Evolutionary conservation across 371 early-diverging fungal genomes (phyloP).

Genomic region (Mortierella polycephala): DNA sequence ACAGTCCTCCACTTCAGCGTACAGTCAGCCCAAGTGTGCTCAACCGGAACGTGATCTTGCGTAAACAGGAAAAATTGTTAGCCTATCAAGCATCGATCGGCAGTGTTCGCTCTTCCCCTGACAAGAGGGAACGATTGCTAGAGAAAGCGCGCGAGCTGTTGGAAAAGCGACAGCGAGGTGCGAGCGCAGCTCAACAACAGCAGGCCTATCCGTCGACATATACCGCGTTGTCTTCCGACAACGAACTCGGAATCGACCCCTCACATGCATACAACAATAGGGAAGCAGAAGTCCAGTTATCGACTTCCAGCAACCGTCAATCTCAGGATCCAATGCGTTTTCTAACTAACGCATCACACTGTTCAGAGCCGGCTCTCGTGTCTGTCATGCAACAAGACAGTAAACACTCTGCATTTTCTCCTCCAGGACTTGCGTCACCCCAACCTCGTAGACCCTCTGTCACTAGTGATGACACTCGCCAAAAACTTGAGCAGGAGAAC

Average conservation of each 20-base stretch:
- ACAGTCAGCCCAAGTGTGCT: slow-evolving; percentile 28
- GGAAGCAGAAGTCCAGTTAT: no score
- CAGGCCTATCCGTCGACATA: neutral
- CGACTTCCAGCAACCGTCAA: no score
- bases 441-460: neutral
- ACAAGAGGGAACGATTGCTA: slow-evolving; percentile 24
- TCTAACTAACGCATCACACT: no score
- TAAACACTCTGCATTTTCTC: neutral
- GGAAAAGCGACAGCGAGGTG: slow-evolving; percentile 36
- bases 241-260: no score
- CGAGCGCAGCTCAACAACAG: slow-evolving; percentile 6
- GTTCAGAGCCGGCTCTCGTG: no score
- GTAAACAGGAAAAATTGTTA: slow-evolving; percentile 20
- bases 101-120: slow-evolving; percentile 1
- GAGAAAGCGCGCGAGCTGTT: slow-evolving; percentile 38
- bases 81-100: slow-evolving; percentile 2
- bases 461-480: neutral
- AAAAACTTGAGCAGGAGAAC: slow-evolving; percentile 11
- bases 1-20: neutral
- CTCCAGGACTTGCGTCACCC: neutral
- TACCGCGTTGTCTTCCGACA: no score
- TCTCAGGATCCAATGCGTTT: no score
- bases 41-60: slow-evolving; percentile 11
- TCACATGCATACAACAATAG: no score
- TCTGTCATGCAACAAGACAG: no score